These are phyloP conservation scores for Urostyla sp. DNA, from an alignment of 73 alveolate genomes.

Conservation along the genomic window DNA sequence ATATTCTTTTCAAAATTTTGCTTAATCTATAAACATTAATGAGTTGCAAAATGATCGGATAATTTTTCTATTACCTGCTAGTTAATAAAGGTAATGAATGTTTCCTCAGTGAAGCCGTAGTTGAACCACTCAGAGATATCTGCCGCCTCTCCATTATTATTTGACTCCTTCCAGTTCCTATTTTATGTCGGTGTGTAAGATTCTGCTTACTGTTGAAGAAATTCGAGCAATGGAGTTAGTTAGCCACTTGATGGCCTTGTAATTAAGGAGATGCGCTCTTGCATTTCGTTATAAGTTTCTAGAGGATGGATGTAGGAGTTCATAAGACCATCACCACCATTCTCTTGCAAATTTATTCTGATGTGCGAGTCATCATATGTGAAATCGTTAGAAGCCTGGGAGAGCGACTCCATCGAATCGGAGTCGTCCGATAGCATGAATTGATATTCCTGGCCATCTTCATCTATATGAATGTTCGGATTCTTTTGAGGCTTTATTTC, in stretches of 20 bases:
- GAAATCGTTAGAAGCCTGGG: no score
- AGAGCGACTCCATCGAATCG: no score
- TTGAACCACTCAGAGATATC: slow-evolving; percentile 36
- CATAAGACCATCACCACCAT: slow-evolving; percentile 37
- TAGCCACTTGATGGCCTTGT: neutral
- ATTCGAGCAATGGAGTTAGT: neutral
- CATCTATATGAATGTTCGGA: no score
- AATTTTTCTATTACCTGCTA: slow-evolving; percentile 22
- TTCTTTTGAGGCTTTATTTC: no score
- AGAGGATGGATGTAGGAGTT: neutral
- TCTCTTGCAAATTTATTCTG: no score
- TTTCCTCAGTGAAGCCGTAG: slow-evolving; percentile 21
- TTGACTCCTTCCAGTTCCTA: slow-evolving; percentile 10
- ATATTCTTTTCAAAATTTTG: slow-evolving; percentile 27
- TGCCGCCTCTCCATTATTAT: neutral
- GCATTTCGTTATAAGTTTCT: neutral
- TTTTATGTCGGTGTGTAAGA: neutral
- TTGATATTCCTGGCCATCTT: no score
- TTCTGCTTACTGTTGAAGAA: neutral
- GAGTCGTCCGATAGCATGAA: no score
- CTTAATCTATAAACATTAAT: slow-evolving; percentile 26
- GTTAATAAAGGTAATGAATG: neutral
- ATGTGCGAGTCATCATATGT: no score
- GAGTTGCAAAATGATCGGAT: no score
- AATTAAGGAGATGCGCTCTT: neutral